Evolutionary conservation across 768 basidiomycete species (phyloP).

Genomic region (Antrodiella citrinella): DNA sequence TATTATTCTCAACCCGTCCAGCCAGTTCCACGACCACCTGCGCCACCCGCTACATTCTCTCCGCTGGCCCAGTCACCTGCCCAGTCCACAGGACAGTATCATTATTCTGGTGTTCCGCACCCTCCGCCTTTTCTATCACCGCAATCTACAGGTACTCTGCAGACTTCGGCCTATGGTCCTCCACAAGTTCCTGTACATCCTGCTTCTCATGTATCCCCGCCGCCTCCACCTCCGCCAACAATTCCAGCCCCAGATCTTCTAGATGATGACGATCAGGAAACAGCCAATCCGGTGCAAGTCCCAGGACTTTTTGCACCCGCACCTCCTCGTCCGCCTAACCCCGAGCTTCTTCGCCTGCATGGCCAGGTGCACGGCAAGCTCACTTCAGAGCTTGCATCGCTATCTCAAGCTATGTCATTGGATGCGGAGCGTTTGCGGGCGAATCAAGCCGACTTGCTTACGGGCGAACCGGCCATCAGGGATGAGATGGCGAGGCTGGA

Average conservation of each 20-base stretch:
- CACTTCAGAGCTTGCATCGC: slow-evolving; percentile 59
- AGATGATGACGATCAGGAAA: slow-evolving; percentile 43
- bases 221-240: slow-evolving; percentile 12
- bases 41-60: slow-evolving; percentile 9
- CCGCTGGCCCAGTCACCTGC: slow-evolving; percentile 6
- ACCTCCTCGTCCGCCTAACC: slow-evolving; percentile 84
- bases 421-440: slow-evolving; percentile 73
- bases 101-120: slow-evolving; percentile 10
- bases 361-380: slow-evolving; percentile 70
- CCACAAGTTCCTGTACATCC: slow-evolving; percentile 1
- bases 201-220: slow-evolving; percentile 4
- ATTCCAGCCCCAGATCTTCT: slow-evolving; percentile 47
- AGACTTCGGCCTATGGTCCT: slow-evolving; percentile 16
- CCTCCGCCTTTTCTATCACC: slow-evolving; percentile 19
- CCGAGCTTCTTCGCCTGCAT: slow-evolving; percentile 79
- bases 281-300: slow-evolving; percentile 17
- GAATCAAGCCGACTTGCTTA: slow-evolving; percentile 76
- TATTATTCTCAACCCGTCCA: slow-evolving; percentile 23
- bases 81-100: slow-evolving; percentile 8
- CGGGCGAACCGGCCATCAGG: slow-evolving; percentile 87
- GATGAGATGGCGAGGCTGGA: slow-evolving; percentile 95
- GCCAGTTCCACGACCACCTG: slow-evolving; percentile 17
- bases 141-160: slow-evolving; percentile 17
- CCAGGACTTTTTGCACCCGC: slow-evolving; percentile 25
- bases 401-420: slow-evolving; percentile 52